A percentile compares a stretch with the other conserved stretches of the same genome.
These are phyloP conservation scores for Plasmodium cynomolgi DNA, from an alignment of 169 alveolate species.

Conservation along the genomic window DNA sequence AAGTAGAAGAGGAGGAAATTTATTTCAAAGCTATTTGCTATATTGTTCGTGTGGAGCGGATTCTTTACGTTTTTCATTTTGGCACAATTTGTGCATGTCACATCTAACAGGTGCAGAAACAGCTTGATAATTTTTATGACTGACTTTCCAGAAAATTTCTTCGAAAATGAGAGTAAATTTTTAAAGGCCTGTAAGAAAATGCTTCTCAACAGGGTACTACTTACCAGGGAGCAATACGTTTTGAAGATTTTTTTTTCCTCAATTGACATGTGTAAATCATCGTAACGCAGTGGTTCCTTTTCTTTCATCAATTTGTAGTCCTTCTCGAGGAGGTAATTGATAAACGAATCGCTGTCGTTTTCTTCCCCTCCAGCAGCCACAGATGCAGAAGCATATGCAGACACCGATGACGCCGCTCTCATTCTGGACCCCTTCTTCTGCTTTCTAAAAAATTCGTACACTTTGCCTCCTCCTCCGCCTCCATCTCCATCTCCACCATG, in stretches of 20 bases:
- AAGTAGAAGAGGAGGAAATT: conserved; percentile 35
- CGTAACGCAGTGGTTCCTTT: conserved; percentile 8
- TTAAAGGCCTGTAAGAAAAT: conserved; percentile 62
- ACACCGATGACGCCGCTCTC: neutral
- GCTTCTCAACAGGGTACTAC: conserved; percentile 31
- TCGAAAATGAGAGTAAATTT: conserved; percentile 51
- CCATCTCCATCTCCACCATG: neutral
- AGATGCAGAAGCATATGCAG: neutral
- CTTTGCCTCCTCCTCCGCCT: neutral
- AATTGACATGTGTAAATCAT: conserved; percentile 6
- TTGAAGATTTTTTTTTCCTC: conserved; percentile 28
- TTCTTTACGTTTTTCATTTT: conserved; percentile 9
- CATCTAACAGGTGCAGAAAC: conserved; percentile 29
- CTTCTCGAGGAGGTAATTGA: conserved; percentile 2
- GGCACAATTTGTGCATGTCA: conserved; percentile 19
- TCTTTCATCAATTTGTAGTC: conserved; percentile 47
- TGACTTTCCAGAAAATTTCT: conserved; percentile 58
- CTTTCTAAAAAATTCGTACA: conserved; percentile 27
- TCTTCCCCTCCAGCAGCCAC: neutral
- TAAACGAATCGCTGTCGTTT: neutral
- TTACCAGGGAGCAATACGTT: conserved; percentile 8
- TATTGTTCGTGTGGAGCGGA: conserved; percentile 48
- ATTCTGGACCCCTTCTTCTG: neutral
- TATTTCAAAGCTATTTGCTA: conserved; percentile 62
- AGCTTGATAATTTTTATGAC: conserved; percentile 58